Evolutionary conservation across 768 basidiomycete genomes (phyloP).

Genomic region (Hygrocybe coccinea): DNA sequence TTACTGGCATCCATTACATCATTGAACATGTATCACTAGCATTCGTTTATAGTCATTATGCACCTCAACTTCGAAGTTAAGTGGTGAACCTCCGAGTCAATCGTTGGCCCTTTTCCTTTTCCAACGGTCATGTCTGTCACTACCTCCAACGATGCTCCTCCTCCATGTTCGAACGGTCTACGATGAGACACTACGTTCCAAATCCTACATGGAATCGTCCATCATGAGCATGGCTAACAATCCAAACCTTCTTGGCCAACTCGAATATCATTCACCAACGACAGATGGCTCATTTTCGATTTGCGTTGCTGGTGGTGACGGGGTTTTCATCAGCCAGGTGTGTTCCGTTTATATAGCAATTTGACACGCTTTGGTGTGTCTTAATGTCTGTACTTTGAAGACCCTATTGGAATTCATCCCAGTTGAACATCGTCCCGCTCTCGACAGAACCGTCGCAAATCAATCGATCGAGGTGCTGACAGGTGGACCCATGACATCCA

Average conservation of each 20-base stretch:
- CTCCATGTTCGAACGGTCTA: neutral
- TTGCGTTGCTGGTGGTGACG: conserved; percentile 13
- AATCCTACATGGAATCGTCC: neutral
- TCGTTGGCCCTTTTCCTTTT: too few species aligned
- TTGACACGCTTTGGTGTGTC: neutral
- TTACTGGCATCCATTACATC: too few species aligned
- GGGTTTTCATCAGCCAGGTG: conserved; percentile 12
- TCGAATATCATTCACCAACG: neutral
- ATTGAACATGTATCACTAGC: too few species aligned
- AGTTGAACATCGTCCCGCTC: conserved; percentile 5
- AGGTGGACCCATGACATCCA: neutral
- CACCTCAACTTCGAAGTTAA: too few species aligned
- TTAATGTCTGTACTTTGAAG: neutral
- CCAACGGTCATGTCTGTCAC: too few species aligned
- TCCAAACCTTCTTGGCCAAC: neutral
- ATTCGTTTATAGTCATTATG: too few species aligned
- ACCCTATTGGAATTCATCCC: conserved; percentile 5
- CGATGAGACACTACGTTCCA: neutral
- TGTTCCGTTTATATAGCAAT: too few species aligned
- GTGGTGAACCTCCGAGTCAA: too few species aligned
- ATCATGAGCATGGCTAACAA: neutral
- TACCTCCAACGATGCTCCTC: neutral
- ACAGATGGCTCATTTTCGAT: conserved; percentile 14
- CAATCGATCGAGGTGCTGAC: conserved; percentile 1
- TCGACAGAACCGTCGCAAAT: conserved; percentile 4